Base-by-base conservation (phyloP, 257 asterid species). In the Ligustrum vulgare region DNA sequence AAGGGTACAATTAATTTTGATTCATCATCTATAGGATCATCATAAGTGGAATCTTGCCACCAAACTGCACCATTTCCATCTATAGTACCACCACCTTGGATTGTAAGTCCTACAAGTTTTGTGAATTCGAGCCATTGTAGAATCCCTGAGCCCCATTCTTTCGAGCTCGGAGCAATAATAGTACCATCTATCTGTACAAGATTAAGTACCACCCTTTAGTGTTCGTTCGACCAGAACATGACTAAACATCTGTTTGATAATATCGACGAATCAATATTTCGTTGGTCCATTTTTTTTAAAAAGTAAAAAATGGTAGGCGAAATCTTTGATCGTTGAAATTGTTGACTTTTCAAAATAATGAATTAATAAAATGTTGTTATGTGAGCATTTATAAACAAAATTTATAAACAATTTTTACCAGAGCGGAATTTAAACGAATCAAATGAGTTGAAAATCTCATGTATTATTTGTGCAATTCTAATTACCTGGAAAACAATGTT, bases 31-130 rank as follows among this genome's bases (percentile, higher is more conserved):
- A 86, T 60, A 0, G 91, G 93, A 76, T 94, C 97, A 75, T 82
- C 88, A 64, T 58, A 84, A 0, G 96, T 81, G 10, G 85, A 47
- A 47, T 80, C 84, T 67, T 87, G 86, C 99, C 99, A 95, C 99
- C 98, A 95, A 77, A 85, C 92, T 25, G 96, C 89, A 43, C 99
- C 99, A 39, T 76, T 86, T 28, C 99, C 99, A 20, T 95, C 97
- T 1, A 95, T 83, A 0, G 35, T 75, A 5, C 99, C 98, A 12
- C 85, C 89, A 54, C 99, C 99, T 67, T 41, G 83, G 58, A 95
- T 80, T 22, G 97, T 91, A 20, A 93, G 85, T 33, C 99, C 99
- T 0, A 90, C 93, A 33, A 95, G 83, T 78, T 95, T 95, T 3
- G 97, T 83, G 73, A 95, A 95, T 62, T 84, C 80, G 7, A 95